These are phyloP conservation scores for Cladosporium sp. DNA, from an alignment of 2,329 filamentous ascomycete genomes.

Conservation along the genomic window DNA sequence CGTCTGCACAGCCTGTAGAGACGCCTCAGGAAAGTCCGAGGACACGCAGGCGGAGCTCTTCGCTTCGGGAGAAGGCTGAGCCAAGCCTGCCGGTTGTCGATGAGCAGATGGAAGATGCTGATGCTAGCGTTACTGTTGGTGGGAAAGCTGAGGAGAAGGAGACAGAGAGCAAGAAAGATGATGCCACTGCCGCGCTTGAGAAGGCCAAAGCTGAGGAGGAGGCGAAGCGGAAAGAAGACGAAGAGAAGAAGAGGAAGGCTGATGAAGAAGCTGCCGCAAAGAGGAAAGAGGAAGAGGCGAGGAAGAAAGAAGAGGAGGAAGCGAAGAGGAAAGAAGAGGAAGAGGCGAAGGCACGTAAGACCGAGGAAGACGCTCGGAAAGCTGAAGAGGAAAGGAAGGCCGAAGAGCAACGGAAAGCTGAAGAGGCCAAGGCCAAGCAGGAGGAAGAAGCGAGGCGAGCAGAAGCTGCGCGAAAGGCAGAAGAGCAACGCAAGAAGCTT, in stretches of 20 bases:
- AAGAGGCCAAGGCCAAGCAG: slow-evolving; percentile 12
- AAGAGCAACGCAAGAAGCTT: slow-evolving; percentile 17
- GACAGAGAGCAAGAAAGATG: background rate
- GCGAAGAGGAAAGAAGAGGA: slow-evolving; percentile 17
- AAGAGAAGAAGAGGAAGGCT: slow-evolving; percentile 17
- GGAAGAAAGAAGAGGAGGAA: slow-evolving; percentile 15
- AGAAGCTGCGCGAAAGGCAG: slow-evolving; percentile 23
- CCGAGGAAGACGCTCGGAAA: slow-evolving; percentile 15
- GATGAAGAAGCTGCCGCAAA: slow-evolving; percentile 20
- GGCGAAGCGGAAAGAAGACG: slow-evolving; percentile 7
- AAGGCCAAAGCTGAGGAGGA: slow-evolving; percentile 14
- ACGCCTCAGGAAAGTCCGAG: slow-evolving; percentile 13
- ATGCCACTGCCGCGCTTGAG: background rate
- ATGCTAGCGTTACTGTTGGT: slow-evolving; percentile 1
- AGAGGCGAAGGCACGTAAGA: slow-evolving; percentile 10
- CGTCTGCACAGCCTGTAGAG: slow-evolving; percentile 20
- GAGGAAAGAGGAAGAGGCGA: slow-evolving; percentile 18
- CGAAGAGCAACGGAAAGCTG: slow-evolving; percentile 15
- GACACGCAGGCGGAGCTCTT: slow-evolving; percentile 23
- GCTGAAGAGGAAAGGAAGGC: slow-evolving; percentile 12
- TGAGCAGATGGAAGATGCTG: slow-evolving; percentile 14
- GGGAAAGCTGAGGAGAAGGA: slow-evolving; percentile 10
- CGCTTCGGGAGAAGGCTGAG: slow-evolving; percentile 19
- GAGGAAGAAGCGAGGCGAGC: slow-evolving; percentile 18
- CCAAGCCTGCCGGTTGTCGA: slow-evolving; percentile 20